Evolutionary conservation across 225 moss, liverwort and hornwort species (phyloP), one percentile per base, ranked within the genome.

Genomic region (Physcomitrellopsis africana): DNA sequence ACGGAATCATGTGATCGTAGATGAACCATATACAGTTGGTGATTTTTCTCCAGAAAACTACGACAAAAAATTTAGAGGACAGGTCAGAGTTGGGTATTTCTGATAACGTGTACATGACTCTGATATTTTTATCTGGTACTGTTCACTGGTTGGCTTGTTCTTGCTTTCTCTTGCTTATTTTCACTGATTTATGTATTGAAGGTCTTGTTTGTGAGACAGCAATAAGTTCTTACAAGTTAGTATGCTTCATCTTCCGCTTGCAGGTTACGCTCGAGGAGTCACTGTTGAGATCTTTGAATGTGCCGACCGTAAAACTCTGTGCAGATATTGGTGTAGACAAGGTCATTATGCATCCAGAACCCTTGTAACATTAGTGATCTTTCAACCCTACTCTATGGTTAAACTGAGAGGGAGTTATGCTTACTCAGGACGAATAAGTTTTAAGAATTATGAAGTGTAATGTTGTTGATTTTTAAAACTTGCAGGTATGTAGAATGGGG

Each of bases 191-290:
- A 16, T 26, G 3, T 23, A 18, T 70, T 66, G 57, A 73, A 65
- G n/a, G 23, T 54, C 27, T 80, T 67, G 29, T 45, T 51, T 62
- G 12, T 44, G 29, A 63, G 66, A 44, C 37, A 75, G 57, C 63
- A 72, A 19, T 65, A 65, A 49, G 46, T 32, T 48, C 49, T 70
- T 17, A 67, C 52, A 26, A 63, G 29, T 71, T 71, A 7, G 32
- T 58, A 41, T 43, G 18, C 15, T 26, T 37, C 7, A 63, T 47
- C 19, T 68, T 44, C 72, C 41, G 43, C 68, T 11, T 68, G 57
- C 59, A 94, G 94, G 97, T 97, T 72, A 97, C 97, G n/a, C 86
- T 97, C 24, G 97, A 97, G 85, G 92, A 97, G 68, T 81, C 97
- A 47, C 72, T 97, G 67, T 76, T 97, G n/a, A 86, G 72, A 63